These are phyloP conservation scores for Leptodontidium sp. DNA, from an alignment of 2,329 filamentous ascomycete species.

Conservation along the genomic window DNA sequence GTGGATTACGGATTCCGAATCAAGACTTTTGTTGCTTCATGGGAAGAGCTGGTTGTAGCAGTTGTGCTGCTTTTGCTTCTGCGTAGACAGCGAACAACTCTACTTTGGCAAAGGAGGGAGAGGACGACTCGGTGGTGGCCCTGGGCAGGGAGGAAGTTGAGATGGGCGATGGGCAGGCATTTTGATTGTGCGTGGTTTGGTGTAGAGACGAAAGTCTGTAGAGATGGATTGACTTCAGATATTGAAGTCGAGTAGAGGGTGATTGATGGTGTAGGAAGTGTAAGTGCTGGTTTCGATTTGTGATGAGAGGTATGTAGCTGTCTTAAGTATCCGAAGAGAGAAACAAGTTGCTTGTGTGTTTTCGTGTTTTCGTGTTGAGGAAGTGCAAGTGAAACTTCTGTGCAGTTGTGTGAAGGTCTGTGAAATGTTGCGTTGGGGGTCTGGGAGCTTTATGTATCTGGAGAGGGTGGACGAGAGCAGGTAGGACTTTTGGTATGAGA, in stretches of 20 bases:
- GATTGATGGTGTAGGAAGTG: conserved; percentile 26
- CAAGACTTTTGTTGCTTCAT: conserved; percentile 1
- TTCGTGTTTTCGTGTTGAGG: conserved; percentile 14
- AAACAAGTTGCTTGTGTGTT: conserved; percentile 25
- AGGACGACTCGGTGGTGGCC: conserved; percentile 69
- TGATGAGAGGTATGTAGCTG: conserved; percentile 4
- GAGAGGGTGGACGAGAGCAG: conserved; percentile 3
- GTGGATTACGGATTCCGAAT: not conserved
- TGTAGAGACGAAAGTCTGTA: not conserved
- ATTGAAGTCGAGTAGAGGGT: conserved; percentile 19
- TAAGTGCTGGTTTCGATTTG: conserved; percentile 17
- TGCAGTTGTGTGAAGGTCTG: conserved; percentile 30
- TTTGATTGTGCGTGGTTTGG: conserved; percentile 41
- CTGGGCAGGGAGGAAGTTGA: conserved; percentile 72
- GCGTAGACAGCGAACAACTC: conserved; percentile 26
- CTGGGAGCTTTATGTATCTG: conserved; percentile 42
- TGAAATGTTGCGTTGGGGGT: conserved; percentile 24
- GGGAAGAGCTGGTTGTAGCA: not conserved
- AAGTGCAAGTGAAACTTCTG: conserved; percentile 25
- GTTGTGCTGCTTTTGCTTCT: not conserved
- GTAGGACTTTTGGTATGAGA: not conserved
- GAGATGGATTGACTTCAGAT: conserved; percentile 5
- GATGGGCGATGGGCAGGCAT: conserved; percentile 67
- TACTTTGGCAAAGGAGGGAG: conserved; percentile 71
- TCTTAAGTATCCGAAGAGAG: conserved; percentile 23